These are phyloP conservation scores for Cruciata laevipes DNA, from an alignment of 257 asterid species.

Conservation along the genomic window DNA sequence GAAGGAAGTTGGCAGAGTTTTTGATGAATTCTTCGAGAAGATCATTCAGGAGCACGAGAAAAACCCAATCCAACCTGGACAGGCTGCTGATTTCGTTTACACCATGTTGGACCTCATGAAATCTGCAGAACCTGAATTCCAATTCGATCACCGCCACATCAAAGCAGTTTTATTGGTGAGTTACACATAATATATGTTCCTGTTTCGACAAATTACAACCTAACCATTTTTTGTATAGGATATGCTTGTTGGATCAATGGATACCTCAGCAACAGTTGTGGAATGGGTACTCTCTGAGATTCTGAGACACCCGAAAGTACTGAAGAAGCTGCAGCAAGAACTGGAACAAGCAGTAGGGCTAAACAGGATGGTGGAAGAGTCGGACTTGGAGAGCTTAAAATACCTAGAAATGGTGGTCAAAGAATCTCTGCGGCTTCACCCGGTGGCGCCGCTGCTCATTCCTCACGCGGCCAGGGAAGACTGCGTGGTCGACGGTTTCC, in stretches of 20 bases:
- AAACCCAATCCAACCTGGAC: background rate
- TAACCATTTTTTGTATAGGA: no score
- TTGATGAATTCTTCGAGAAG: conserved; percentile 13
- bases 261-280: conserved; percentile 36
- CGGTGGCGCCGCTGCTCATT: conserved; percentile 38
- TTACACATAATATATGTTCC: background rate
- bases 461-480: conserved; percentile 46
- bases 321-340: conserved; percentile 41
- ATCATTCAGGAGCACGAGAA: conserved; percentile 4
- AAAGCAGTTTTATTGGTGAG: conserved; percentile 26
- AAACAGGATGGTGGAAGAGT: conserved; percentile 43
- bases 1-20: conserved; percentile 13
- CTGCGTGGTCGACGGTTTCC: conserved; percentile 27
- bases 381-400: conserved; percentile 38
- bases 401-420: conserved; percentile 43
- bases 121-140: conserved; percentile 10
- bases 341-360: conserved; percentile 37
- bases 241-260: conserved; percentile 48
- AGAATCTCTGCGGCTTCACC: conserved; percentile 48
- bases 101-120: conserved; percentile 15
- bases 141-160: conserved; percentile 20
- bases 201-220: no score
- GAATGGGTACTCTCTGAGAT: conserved; percentile 50
- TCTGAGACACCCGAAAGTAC: conserved; percentile 29
- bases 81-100: conserved; percentile 7